Evolutionary conservation across 2,329 filamentous ascomycete species (phyloP), one percentile per base, ranked within the genome.

Genomic region (Uncinocarpus reesii): DNA sequence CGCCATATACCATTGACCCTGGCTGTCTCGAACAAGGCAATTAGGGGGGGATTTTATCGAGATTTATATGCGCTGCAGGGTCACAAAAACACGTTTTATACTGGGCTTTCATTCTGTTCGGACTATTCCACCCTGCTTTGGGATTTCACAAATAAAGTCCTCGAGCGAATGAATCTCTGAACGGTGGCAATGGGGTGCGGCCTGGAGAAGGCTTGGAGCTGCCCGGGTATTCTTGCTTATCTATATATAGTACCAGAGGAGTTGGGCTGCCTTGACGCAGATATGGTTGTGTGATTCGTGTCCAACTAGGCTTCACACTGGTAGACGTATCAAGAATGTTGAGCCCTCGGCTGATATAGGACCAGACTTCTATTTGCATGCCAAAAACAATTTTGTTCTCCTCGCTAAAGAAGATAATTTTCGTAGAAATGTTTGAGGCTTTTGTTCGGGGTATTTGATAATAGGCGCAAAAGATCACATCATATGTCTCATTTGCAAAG

Each of bases 31-130:
- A 54, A 56, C 3, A 49, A 62, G 1, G 61, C 61, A 11, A 62
- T 71, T 35, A 53, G 48, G 29, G 55, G 44, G 6, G 67, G 67
- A 1, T 70, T 71, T 45, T 64, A 71, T 43, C 62, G 62, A 40
- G 52, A 65, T 38, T 58, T 68, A 41, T 59, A 65, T 48, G 62
- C 55, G 1, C 56, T 73, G 4, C 69, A 71, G 53, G 70, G 68
- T 1, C 53, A 62, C 4, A 58, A 62, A 18, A 62, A 62, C 7
- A 71, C 67, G 0, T 72, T 59, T 57, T 71, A 64, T 53, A 70
- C 67, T 0, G 69, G 69, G 1, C 64, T 62, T 8, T 65, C 68
- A 10, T 70, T 56, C 11, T 24, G 48, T 35, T 42, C 45, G 1
- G 50, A 52, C n/a, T 46, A 52, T 28, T 47, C 49, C 23, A 42